A percentile compares a stretch with the other conserved stretches of the same genome.
phyloP scores from a whole-genome alignment of 345 rosid species.

The Pseudoturritis turrita region DNA sequence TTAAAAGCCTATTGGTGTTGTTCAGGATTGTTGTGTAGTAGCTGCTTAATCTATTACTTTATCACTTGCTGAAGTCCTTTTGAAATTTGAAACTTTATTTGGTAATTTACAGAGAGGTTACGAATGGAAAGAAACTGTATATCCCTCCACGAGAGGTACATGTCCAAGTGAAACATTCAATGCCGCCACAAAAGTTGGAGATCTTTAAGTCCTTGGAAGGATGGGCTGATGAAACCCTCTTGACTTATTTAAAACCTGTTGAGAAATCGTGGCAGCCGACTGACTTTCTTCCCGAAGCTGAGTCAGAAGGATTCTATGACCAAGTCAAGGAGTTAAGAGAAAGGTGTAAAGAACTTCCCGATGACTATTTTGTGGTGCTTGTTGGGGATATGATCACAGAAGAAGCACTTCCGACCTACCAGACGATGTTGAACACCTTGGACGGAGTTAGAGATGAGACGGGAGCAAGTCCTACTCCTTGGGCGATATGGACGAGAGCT shows the following conservation, averaged over 20 bases:
- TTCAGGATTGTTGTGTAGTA: background rate
- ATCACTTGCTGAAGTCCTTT: background rate
- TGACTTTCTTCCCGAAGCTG: slow-evolving; percentile 51
- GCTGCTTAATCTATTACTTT: background rate
- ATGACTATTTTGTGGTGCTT: slow-evolving; percentile 64
- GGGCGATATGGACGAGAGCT: slow-evolving; percentile 73
- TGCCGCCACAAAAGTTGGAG: slow-evolving; percentile 48
- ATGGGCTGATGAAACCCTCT: slow-evolving; percentile 63
- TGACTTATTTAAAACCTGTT: slow-evolving; percentile 55
- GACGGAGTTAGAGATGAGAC: slow-evolving; percentile 74
- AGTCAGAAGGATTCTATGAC: slow-evolving; percentile 51
- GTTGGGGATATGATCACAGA: slow-evolving; percentile 79
- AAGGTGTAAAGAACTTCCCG: slow-evolving; percentile 51
- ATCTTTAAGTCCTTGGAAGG: slow-evolving; percentile 50
- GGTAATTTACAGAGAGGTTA: slow-evolving; percentile 43
- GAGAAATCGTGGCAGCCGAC: slow-evolving; percentile 70
- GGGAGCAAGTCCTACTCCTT: slow-evolving; percentile 60
- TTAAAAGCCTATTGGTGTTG: no score
- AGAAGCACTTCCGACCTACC: slow-evolving; percentile 75
- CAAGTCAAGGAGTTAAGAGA: slow-evolving; percentile 65
- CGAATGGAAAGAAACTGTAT: slow-evolving; percentile 48
- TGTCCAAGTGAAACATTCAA: slow-evolving; percentile 63
- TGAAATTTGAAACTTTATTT: background rate
- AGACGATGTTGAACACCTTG: slow-evolving; percentile 67
- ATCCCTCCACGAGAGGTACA: slow-evolving; percentile 62